Evolutionary conservation across 2,329 filamentous ascomycete genomes (phyloP).

Genomic region (Cadophora sp.): DNA sequence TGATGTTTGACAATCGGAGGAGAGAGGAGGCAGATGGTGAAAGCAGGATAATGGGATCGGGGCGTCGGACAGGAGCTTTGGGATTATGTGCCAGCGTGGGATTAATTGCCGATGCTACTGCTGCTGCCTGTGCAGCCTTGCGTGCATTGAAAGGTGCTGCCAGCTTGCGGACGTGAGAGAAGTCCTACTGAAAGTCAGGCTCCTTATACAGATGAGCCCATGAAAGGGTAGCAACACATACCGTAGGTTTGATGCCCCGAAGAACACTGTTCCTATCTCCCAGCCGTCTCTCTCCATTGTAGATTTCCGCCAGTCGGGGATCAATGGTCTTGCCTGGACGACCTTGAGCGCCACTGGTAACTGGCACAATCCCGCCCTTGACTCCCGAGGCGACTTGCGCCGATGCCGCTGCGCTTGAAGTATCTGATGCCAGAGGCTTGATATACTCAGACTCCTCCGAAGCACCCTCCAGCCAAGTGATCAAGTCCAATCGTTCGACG

Average conservation of each 20-base stretch:
- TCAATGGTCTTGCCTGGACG: constrained; percentile 74
- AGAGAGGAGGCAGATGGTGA: constrained; percentile 95
- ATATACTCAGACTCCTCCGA: constrained; percentile 94
- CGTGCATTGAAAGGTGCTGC: constrained; percentile 77
- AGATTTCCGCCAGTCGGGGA: constrained; percentile 84
- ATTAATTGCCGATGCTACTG: constrained; percentile 47
- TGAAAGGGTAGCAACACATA: constrained; percentile 51
- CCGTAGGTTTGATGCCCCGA: constrained; percentile 86
- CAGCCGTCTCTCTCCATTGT: constrained; percentile 88
- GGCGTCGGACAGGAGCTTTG: constrained; percentile 57
- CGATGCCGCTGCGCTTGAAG: constrained; percentile 48
- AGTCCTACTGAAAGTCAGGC: constrained; percentile 69
- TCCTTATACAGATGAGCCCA: background rate
- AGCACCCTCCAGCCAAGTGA: constrained; percentile 91
- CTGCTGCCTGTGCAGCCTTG: constrained; percentile 53
- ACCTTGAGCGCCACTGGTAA: constrained; percentile 52
- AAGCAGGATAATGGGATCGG: constrained; percentile 92
- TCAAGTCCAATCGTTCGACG: constrained; percentile 88
- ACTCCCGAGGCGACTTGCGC: constrained; percentile 56
- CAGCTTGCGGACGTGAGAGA: constrained; percentile 89
- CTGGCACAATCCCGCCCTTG: constrained; percentile 47
- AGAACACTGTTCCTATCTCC: constrained; percentile 91
- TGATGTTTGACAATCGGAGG: constrained; percentile 94
- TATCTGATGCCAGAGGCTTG: constrained; percentile 76
- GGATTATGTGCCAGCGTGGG: constrained; percentile 60